Conservation (phyloP, 106 monocot species). For the Posidonia australis region DNA sequence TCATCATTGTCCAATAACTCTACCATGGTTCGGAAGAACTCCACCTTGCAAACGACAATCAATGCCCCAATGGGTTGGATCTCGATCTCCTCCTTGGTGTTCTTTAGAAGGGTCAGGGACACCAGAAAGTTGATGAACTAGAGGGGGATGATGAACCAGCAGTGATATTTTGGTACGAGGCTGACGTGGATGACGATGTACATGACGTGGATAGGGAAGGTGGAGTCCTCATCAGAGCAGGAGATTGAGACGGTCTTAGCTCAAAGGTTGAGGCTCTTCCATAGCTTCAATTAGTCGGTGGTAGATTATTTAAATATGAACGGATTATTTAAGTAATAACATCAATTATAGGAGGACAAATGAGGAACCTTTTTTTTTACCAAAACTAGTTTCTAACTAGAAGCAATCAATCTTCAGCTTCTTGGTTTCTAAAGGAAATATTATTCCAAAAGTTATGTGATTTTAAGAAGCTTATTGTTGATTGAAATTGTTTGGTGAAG, state of each 20-base stretch:
- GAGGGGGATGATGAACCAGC: slow-evolving; percentile 17
- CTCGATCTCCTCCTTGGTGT: slow-evolving; percentile 18
- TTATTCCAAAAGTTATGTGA: no score
- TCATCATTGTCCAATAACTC: slow-evolving; percentile 6
- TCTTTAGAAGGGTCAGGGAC: slow-evolving; percentile 8
- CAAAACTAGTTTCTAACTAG: no score
- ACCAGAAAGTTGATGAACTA: slow-evolving; percentile 17
- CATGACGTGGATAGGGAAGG: neutral
- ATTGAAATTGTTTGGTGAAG: no score
- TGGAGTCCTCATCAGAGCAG: neutral
- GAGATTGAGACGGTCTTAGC: neutral
- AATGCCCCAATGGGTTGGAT: slow-evolving; percentile 3
- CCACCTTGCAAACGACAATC: slow-evolving; percentile 6
- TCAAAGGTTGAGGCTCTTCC: slow-evolving; percentile 11
- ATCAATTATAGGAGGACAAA: no score
- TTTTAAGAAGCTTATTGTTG: no score
- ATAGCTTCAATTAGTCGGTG: slow-evolving; percentile 14
- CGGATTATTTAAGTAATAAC: no score
- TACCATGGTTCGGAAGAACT: slow-evolving; percentile 5
- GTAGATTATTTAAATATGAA: no score
- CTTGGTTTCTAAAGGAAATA: no score
- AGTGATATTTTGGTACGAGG: neutral
- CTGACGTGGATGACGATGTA: slow-evolving; percentile 12
- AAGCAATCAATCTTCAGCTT: no score
- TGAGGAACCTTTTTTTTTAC: no score